Base-by-base conservation (phyloP, 1,284 basidiomycete species). In the Moesziomyces aphidis region DNA sequence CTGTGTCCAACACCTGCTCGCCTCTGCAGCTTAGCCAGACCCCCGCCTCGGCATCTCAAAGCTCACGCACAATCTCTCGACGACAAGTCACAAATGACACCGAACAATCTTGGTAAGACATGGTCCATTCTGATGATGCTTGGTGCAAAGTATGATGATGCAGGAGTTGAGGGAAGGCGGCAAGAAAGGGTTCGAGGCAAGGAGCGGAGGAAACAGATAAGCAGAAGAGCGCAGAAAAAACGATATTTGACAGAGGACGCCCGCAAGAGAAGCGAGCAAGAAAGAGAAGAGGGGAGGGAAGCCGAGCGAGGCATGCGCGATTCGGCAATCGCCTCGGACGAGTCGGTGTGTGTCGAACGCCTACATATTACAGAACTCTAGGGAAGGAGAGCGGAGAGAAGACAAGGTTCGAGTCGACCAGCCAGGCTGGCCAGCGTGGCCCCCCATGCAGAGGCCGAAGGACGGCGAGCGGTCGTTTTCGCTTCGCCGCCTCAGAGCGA, bases 51-150 rank as follows among this genome's bases (percentile, higher is more conserved):
- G 26, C 11, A 9, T 13, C 7, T 31, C 28, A 31, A 31, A 31
- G 28, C 28, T 31, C 36, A 15, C 36, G 13, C 50, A 57, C 51
- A 45, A 1, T 42, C 42, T 11, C 53, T 50, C 26, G 23, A n/a
- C 39, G 39, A 4, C 39, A 19, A 8, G 6, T 0, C 17, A 11
- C 7, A 5, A 13, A 28, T 11, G 5, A 43, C 6, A 28, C 6
- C 22, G 4, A 23, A 15, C 6, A 34, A 50, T 28, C 39, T 42
- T 3, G 39, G 39, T 31, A 24, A 61, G 44, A 55, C 36, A 71
- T 59, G 55, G 68, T 71, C 62, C 68, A 66, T 71, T 71, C 68
- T 55, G 39, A 56, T 70, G 67, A 70, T 70, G 67, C 67, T 64
- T 69, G 63, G 67, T 70, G 67, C 67, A 64, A 68, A 58, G 31